Percentiles rank a stretch among this genome's conserved stretches.
phyloP scores from a whole-genome alignment of 768 basidiomycete genomes.

The Pleurotus ostreatus region DNA sequence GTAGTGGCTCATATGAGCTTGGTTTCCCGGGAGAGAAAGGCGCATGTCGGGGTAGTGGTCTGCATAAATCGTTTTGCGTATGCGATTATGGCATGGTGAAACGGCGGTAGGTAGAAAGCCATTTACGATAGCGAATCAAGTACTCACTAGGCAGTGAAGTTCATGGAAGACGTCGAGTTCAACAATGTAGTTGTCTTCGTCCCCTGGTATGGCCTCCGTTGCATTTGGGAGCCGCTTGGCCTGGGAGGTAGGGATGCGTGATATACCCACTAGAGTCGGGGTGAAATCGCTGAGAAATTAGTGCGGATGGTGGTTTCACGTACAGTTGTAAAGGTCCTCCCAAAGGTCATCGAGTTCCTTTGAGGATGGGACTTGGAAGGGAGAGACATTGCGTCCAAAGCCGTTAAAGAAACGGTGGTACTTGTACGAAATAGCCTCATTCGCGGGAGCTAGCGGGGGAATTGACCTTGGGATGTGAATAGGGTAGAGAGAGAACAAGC shows the following conservation, averaged over 20 bases:
- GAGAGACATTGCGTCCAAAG: neutral
- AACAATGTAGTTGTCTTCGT: constrained; percentile 18
- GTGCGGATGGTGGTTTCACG: neutral
- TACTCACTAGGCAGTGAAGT: too few species aligned
- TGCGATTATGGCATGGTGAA: too few species aligned
- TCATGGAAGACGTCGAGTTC: too few species aligned
- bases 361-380: neutral
- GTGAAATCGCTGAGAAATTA: neutral
- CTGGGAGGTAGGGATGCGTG: constrained; percentile 14
- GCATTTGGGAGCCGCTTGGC: constrained; percentile 20
- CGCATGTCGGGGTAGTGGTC: too few species aligned
- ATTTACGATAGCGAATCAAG: too few species aligned
- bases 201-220: constrained; percentile 17
- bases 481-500: too few species aligned
- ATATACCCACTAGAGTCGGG: neutral
- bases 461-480: too few species aligned
- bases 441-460: too few species aligned
- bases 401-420: neutral
- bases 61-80: too few species aligned
- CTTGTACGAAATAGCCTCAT: too few species aligned
- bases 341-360: neutral
- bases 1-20: constrained; percentile 16
- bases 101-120: too few species aligned
- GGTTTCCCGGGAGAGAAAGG: too few species aligned
- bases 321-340: neutral